Evolutionary conservation across 257 asterid species (phyloP), one percentile per base, ranked within the genome.

Genomic region (Penstemon davidsonii): DNA sequence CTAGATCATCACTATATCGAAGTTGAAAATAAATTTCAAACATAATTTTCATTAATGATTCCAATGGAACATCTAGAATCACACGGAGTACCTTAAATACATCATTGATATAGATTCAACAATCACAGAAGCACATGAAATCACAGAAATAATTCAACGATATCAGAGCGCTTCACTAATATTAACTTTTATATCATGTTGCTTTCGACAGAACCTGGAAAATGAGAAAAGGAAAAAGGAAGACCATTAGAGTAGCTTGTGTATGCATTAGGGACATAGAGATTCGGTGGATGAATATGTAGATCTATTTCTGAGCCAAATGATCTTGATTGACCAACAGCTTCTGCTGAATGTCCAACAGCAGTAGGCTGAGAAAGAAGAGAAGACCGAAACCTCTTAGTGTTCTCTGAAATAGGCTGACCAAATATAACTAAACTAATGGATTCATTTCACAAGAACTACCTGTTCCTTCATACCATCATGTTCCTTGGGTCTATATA

Each of bases 231-330:
- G 40, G 66, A 1, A 25, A 25, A 25, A 8, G 37, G n/a, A 11
- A 13, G 51, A 68, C 66, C 73, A 56, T 56, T 68, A 45, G 11
- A 42, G 38, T 68, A 59, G n/a, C 62, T 60, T 44, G 64, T 58
- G 3, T 56, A 65, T 12, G 66, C 44, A 50, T 45, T 53, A n/a
- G 66, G 44, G 47, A 33, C 66, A 36, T 33, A 36, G 66, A 57
- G 44, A 59, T 68, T 57, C 36, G 66, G 55, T 7, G 47, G 56
- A 49, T 68, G 57, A 33, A 68, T n/a, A 33, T 66, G 63, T 36
- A 60, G 66, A 68, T 68, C 66, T 4, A 57, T 50, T 33, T 68
- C 58, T 56, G 66, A 68, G 53, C 66, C 66, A 46, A 67, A 67
- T 7, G 57, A 57, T 33, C 66, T 45, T 8, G 44, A 56, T 19